Conservation (phyloP, 2,329 filamentous ascomycete genomes). For the Annulohypoxylon truncatum region DNA sequence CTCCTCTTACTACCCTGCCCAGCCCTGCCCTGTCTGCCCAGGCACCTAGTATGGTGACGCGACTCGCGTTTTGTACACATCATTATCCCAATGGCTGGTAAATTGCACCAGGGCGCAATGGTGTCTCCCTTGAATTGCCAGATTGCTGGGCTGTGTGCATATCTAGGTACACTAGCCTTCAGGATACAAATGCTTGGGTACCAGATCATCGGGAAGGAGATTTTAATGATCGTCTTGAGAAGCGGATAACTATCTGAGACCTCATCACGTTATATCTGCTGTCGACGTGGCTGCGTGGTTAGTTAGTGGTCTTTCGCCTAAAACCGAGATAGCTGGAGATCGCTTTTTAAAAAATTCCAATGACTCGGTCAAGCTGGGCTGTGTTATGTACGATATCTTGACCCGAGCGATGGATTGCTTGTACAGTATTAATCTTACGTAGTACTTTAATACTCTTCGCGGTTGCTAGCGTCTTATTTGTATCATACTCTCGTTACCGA, state of each 20-base stretch:
- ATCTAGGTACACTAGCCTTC: neutral
- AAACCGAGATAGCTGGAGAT: neutral
- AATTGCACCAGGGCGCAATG: constrained; percentile 7
- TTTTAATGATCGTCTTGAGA: neutral
- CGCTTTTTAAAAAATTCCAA: constrained; percentile 17
- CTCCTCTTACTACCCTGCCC: neutral
- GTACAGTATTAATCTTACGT: constrained; percentile 25
- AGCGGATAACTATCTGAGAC: constrained; percentile 3
- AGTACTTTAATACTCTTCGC: constrained; percentile 2
- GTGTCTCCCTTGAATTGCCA: constrained; percentile 5
- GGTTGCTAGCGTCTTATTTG: constrained; percentile 1
- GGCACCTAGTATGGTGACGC: neutral
- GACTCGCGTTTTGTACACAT: neutral
- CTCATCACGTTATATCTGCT: constrained; percentile 6
- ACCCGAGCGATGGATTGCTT: constrained; percentile 8
- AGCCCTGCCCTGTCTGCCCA: neutral
- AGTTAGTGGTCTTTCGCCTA: constrained; percentile 19
- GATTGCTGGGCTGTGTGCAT: neutral
- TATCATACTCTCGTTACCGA: constrained; percentile 7
- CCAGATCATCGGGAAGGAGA: neutral
- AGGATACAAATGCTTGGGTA: neutral
- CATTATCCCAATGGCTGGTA: constrained; percentile 20
- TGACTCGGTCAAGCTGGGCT: constrained; percentile 19
- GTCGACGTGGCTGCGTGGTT: constrained; percentile 26
- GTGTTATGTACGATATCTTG: constrained; percentile 9